phyloP scores from a whole-genome alignment of 2,329 filamentous ascomycete species.

The Plectosphaerella sp. region DNA sequence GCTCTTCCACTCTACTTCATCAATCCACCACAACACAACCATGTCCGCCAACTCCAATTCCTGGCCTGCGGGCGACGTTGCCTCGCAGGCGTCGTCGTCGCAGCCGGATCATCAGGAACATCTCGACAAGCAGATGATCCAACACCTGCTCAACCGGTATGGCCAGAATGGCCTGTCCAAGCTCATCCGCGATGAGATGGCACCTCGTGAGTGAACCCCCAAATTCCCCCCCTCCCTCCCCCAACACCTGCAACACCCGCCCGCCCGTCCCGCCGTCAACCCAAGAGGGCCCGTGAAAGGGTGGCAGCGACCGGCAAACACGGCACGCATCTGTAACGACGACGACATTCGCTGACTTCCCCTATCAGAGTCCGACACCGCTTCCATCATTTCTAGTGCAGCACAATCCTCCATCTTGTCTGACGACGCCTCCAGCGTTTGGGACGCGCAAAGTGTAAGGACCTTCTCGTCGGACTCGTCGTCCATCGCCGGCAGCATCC shows the following conservation, averaged over 20 bases:
- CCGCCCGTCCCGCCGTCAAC: too few species aligned
- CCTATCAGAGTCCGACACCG: constrained; percentile 18
- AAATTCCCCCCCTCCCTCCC: background rate
- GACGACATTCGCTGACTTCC: background rate
- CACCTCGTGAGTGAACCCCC: constrained; percentile 20
- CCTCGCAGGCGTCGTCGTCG: constrained; percentile 18
- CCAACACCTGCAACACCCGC: too few species aligned
- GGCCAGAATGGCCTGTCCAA: constrained; percentile 24
- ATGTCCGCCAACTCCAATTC: constrained; percentile 22
- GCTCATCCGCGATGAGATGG: constrained; percentile 25
- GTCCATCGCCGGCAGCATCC: constrained; percentile 32
- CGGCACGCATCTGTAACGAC: too few species aligned
- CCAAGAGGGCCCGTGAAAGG: too few species aligned
- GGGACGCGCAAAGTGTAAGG: constrained; percentile 28
- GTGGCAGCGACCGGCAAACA: too few species aligned
- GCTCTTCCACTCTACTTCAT: too few species aligned
- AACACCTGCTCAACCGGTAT: constrained; percentile 27
- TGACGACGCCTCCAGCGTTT: constrained; percentile 29
- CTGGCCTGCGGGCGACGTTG: constrained; percentile 24
- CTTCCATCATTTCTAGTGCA: constrained; percentile 28
- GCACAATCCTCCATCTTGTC: constrained; percentile 28
- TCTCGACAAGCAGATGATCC: constrained; percentile 28
- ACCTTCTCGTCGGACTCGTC: constrained; percentile 32
- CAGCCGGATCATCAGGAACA: constrained; percentile 18
- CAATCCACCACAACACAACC: background rate